Conservation (phyloP, 371 early-diverging fungal species). For the Fennellomyces sp. region DNA sequence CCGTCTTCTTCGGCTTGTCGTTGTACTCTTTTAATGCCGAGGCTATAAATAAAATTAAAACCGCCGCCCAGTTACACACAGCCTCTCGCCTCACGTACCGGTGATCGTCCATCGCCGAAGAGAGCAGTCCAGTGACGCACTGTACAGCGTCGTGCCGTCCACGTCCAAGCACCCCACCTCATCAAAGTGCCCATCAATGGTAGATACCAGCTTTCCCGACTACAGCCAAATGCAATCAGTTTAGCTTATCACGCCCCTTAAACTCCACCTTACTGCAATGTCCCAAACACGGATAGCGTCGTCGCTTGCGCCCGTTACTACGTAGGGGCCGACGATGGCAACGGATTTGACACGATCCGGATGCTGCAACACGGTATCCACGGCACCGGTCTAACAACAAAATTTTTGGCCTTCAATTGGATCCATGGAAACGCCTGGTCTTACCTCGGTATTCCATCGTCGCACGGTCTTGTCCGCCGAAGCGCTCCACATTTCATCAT, state of each 20-base stretch:
- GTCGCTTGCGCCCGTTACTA: slow-evolving; percentile 81
- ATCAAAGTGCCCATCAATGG: slow-evolving; percentile 81
- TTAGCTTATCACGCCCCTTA: not conserved
- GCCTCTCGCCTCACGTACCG: slow-evolving; percentile 38
- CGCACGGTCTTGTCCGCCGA: slow-evolving; percentile 82
- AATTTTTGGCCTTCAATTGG: too few species aligned
- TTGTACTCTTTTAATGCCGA: slow-evolving; percentile 32
- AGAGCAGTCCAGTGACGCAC: slow-evolving; percentile 80
- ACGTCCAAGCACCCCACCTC: slow-evolving; percentile 70
- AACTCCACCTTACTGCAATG: slow-evolving; percentile 76
- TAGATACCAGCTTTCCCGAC: slow-evolving; percentile 70
- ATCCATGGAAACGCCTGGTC: too few species aligned
- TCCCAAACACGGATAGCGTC: slow-evolving; percentile 84
- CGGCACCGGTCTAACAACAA: slow-evolving; percentile 50
- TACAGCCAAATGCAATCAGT: slow-evolving; percentile 24
- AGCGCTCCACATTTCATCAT: slow-evolving; percentile 72
- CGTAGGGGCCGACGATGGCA: slow-evolving; percentile 60
- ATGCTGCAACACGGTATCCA: slow-evolving; percentile 73
- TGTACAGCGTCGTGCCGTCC: slow-evolving; percentile 61
- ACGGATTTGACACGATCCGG: slow-evolving; percentile 82
- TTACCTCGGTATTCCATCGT: slow-evolving; percentile 53
- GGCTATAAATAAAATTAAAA: slow-evolving; percentile 9
- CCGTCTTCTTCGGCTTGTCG: slow-evolving; percentile 14
- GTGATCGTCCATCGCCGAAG: slow-evolving; percentile 75
- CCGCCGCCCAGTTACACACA: too few species aligned